phyloP scores from a whole-genome alignment of 768 basidiomycete genomes.

The Lanmaoa rubissima region DNA sequence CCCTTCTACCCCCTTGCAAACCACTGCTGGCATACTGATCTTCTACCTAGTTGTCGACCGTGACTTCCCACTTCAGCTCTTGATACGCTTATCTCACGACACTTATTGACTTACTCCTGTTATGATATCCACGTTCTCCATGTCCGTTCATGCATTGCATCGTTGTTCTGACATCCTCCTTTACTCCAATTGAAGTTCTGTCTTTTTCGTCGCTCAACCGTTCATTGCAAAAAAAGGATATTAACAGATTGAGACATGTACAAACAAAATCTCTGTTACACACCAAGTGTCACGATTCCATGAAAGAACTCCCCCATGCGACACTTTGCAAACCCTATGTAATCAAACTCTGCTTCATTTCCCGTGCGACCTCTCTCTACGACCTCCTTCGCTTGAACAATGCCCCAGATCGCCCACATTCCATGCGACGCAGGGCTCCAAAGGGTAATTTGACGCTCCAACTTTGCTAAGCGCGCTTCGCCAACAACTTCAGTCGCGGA shows the following conservation, averaged over 20 bases:
- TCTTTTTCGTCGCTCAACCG: conserved; percentile 20
- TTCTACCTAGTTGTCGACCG: conserved; percentile 9
- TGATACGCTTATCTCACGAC: conserved; percentile 30
- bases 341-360: conserved; percentile 80
- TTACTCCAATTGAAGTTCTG: conserved; percentile 43
- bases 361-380: conserved; percentile 48
- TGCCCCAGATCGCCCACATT: conserved; percentile 94
- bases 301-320: conserved; percentile 63
- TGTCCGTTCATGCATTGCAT: conserved; percentile 30
- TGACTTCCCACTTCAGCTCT: conserved; percentile 23
- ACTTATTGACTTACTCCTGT: conserved; percentile 37
- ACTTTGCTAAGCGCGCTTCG: conserved; percentile 48
- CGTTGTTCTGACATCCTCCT: conserved; percentile 35
- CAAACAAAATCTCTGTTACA: conserved; percentile 14
- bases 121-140: conserved; percentile 42
- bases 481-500: conserved; percentile 22
- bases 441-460: conserved; percentile 76
- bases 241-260: not conserved
- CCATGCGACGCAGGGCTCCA: conserved; percentile 93
- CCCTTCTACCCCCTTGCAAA: conserved; percentile 7
- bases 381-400: conserved; percentile 84
- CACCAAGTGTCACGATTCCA: conserved; percentile 49
- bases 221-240: not conserved
- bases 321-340: conserved; percentile 74
- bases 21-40: conserved; percentile 7